A percentile compares a stretch with the other conserved stretches of the same genome.
Evolutionary conservation across 1,284 basidiomycete species (phyloP).

Genomic region (Amylostereum chailletii): DNA sequence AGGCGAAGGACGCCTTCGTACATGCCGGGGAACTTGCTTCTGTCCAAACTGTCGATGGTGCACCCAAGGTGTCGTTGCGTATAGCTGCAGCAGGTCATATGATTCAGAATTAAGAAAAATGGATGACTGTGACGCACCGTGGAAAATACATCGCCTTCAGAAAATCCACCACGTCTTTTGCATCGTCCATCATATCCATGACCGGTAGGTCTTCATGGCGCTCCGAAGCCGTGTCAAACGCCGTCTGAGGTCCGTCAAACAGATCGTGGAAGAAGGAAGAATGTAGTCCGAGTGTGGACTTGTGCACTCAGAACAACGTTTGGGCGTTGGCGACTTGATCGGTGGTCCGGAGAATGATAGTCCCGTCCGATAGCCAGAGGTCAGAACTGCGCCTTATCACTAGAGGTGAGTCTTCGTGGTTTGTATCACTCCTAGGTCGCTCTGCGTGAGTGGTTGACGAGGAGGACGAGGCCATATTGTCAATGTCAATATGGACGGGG

Average conservation of each 20-base stretch:
- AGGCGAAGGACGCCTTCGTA: neutral
- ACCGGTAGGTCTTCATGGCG: neutral
- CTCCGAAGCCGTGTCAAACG: neutral
- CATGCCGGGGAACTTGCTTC: neutral
- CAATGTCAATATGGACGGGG: too few species aligned
- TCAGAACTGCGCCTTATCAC: too few species aligned
- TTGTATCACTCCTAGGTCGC: too few species aligned
- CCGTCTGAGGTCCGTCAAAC: neutral
- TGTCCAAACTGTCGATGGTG: too few species aligned
- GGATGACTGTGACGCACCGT: neutral
- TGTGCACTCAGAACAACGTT: neutral
- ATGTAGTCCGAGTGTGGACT: neutral
- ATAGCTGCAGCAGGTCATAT: too few species aligned
- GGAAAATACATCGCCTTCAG: neutral
- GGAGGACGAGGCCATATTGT: too few species aligned
- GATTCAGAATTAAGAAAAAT: too few species aligned
- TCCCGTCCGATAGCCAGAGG: neutral
- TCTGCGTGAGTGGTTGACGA: too few species aligned
- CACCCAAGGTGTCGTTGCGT: too few species aligned
- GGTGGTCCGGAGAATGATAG: neutral
- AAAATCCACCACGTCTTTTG: neutral
- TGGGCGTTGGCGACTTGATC: neutral
- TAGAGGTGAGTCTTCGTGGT: too few species aligned
- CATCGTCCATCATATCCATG: neutral
- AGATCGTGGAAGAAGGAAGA: neutral